Conservation (phyloP, 306 rosid species). For the Aeschynomene evenia region DNA sequence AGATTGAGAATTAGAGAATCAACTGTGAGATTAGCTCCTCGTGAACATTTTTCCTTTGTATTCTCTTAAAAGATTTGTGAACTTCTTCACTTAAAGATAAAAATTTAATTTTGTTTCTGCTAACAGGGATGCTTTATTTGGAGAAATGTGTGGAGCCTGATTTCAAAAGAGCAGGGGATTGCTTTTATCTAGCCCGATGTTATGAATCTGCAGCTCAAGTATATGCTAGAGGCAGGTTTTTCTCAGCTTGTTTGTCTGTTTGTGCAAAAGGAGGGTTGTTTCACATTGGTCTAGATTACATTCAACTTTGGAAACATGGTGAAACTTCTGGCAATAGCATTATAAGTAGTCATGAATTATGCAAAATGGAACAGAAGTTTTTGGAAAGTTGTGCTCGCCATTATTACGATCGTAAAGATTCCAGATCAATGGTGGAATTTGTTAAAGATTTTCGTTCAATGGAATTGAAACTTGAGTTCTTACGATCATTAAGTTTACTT, state of each 20-base stretch:
- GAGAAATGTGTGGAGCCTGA: slow-evolving; percentile 59
- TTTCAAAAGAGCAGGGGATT: slow-evolving; percentile 62
- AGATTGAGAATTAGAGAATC: no score
- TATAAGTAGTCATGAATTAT: slow-evolving; percentile 24
- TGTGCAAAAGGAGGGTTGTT: slow-evolving; percentile 55
- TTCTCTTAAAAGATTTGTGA: neutral
- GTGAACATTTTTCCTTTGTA: neutral
- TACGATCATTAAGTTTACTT: slow-evolving; percentile 42
- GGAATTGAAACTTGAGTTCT: slow-evolving; percentile 54
- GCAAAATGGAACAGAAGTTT: slow-evolving; percentile 52
- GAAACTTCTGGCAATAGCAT: slow-evolving; percentile 24
- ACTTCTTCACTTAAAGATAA: neutral
- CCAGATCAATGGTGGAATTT: slow-evolving; percentile 65
- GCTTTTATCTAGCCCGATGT: slow-evolving; percentile 55
- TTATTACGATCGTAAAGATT: slow-evolving; percentile 45
- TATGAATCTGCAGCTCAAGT: slow-evolving; percentile 55
- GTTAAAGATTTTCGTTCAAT: slow-evolving; percentile 62
- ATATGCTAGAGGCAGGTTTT: slow-evolving; percentile 57
- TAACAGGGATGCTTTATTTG: slow-evolving; percentile 57
- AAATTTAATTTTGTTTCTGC: slow-evolving; percentile 11
- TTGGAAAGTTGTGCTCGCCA: slow-evolving; percentile 61
- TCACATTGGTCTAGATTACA: slow-evolving; percentile 57
- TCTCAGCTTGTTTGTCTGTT: slow-evolving; percentile 52
- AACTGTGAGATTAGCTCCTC: no score
- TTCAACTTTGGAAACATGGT: slow-evolving; percentile 61